These are phyloP conservation scores for Acacia concinna DNA, from an alignment of 331 rosid species.

Conservation along the genomic window DNA sequence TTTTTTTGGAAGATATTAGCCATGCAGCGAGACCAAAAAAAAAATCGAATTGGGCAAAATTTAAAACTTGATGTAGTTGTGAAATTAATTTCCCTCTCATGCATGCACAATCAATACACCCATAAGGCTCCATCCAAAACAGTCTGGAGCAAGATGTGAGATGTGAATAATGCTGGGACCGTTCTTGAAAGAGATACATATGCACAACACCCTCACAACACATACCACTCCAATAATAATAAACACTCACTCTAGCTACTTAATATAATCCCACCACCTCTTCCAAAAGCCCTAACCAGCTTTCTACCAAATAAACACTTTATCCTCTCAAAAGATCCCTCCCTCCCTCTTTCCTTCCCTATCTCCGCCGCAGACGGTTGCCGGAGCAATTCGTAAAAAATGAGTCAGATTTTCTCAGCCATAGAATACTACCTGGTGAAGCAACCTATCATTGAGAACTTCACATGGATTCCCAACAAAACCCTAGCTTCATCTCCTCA, in stretches of 20 bases:
- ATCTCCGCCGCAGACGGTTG: not conserved
- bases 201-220: not conserved
- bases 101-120: not conserved
- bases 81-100: not conserved
- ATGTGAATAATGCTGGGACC: not conserved
- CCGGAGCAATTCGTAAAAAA: not conserved
- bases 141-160: not conserved
- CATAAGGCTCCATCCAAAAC: not conserved
- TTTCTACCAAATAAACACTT: not conserved
- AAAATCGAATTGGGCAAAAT: not conserved
- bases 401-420: slow-evolving; percentile 29
- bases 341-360: not conserved
- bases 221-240: not conserved
- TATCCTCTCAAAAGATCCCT: not conserved
- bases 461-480: slow-evolving; percentile 53
- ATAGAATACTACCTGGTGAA: slow-evolving; percentile 54
- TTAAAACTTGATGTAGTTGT: not conserved
- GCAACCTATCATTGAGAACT: slow-evolving; percentile 58
- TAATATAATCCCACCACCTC: not conserved
- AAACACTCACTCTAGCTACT: not conserved
- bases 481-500: slow-evolving; percentile 48
- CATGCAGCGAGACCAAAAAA: not conserved
- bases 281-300: not conserved
- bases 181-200: not conserved
- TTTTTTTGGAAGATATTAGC: not conserved